Percentiles rank a stretch among this genome's conserved stretches.
Conservation (phyloP, 208 protist species). For the Trypanosoma avium region DNA sequence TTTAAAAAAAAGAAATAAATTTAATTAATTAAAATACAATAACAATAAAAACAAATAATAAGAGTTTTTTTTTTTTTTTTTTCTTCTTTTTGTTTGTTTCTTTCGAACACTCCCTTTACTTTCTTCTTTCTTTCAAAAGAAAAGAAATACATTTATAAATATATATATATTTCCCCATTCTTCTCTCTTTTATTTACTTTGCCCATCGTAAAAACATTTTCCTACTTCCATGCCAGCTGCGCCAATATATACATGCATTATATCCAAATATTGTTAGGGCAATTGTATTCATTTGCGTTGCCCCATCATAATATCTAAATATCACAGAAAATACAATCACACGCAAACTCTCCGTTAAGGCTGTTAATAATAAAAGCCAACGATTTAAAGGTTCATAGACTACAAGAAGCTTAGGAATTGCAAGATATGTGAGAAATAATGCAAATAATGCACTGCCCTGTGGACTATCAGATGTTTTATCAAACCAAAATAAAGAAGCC, state of each 20-base stretch:
- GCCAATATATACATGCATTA: constrained; percentile 49
- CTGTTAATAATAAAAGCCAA: constrained; percentile 50
- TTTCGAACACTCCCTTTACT: neutral
- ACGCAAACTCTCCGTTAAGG: constrained; percentile 41
- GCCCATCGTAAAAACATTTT: constrained; percentile 9
- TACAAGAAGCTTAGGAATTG: constrained; percentile 45
- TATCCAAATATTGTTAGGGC: constrained; percentile 51
- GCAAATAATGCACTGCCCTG: constrained; percentile 38
- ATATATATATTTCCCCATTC: too few species aligned
- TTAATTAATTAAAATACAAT: too few species aligned
- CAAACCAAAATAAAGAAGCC: constrained; percentile 46
- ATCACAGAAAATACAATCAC: constrained; percentile 41
- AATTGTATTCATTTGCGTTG: constrained; percentile 58
- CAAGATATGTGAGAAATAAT: constrained; percentile 37
- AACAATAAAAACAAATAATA: too few species aligned
- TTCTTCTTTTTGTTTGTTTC: too few species aligned
- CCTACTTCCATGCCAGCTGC: constrained; percentile 58
- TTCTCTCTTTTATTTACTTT: too few species aligned
- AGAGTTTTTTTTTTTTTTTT: too few species aligned
- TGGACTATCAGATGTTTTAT: constrained; percentile 37
- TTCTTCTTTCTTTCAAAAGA: neutral
- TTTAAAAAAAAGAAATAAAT: neutral
- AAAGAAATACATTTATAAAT: neutral
- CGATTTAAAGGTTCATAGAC: constrained; percentile 56
- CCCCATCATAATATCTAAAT: constrained; percentile 34